Evolutionary conservation across 2,329 filamentous ascomycete genomes (phyloP), one percentile per base, ranked within the genome.

Genomic region (Sporothrix protearum): DNA sequence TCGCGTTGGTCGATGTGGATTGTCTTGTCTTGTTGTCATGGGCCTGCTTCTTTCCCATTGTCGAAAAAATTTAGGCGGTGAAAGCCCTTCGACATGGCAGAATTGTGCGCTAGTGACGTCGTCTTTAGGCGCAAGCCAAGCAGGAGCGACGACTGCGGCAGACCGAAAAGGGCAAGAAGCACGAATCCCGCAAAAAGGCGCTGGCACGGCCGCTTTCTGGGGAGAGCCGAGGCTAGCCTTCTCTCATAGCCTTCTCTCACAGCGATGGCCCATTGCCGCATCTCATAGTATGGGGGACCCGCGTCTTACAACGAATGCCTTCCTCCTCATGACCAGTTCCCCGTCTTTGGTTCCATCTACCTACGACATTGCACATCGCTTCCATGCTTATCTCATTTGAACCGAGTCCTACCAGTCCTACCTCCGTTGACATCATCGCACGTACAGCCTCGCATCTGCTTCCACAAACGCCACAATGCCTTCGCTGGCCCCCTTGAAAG

Each of bases 401-500:
- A 36, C 33, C n/a, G n/a, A n/a, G 10, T 19, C n/a, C n/a, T 49
- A 49, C 16, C 12, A 39, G 36, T 49, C 25, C 49, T 25, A 25
- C 4, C 7, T 1, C 22, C 9, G 28, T 53, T 28, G 12, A 12
- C n/a, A 4, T 25, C 22, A 9, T 19, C 42, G 14, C 14, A 47
- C 19, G 14, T 47, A n/a, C 49, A 53, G n/a, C 49, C 12, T 53
- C 49, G n/a, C 25, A 22, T 19, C n/a, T 63, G 14, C n/a, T 28
- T 4, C 7, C 5, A 28, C 36, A 4, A 19, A 28, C 25, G 4
- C 8, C 49, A 59, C 66, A 28, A 83, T 83, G 81, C 74, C 79
- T 12, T 74, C 76, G 22, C 75, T 77, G 59, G 77, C 77, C 12
- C 73, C 80, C 45, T 82, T 89, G 66, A 94, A 92, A 80, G 82